Conservation (phyloP, 2,329 filamentous ascomycete species). For the Thyridium curvatum region DNA sequence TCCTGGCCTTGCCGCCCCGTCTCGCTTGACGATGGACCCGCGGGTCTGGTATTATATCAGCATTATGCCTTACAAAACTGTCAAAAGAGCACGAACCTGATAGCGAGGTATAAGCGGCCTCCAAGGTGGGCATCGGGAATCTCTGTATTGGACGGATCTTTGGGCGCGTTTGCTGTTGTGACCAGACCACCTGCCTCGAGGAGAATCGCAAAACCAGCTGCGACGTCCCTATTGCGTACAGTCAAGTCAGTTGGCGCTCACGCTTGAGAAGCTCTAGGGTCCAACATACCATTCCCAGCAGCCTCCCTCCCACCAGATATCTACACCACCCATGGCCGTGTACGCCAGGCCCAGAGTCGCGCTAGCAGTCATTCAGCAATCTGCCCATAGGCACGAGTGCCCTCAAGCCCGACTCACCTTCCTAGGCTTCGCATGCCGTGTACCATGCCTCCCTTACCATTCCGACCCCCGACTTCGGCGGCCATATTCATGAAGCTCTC, state of each 20-base stretch:
- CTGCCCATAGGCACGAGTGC: neutral
- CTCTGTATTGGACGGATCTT: constrained; percentile 43
- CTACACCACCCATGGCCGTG: constrained; percentile 66
- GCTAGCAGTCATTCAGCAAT: constrained; percentile 28
- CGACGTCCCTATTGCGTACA: constrained; percentile 53
- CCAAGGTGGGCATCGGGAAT: constrained; percentile 59
- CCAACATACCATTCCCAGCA: constrained; percentile 67
- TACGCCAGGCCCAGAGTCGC: constrained; percentile 72
- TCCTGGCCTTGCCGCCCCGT: constrained; percentile 63
- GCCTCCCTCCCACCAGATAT: constrained; percentile 80
- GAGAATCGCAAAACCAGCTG: constrained; percentile 67
- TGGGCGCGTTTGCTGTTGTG: constrained; percentile 67
- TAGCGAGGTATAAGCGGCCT: constrained; percentile 64
- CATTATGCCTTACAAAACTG: neutral
- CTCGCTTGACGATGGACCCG: constrained; percentile 54
- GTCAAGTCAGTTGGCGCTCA: neutral
- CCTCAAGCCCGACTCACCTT: constrained; percentile 23
- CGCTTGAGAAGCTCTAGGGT: neutral
- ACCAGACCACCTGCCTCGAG: constrained; percentile 68
- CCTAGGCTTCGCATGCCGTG: constrained; percentile 69
- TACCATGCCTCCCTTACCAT: constrained; percentile 70
- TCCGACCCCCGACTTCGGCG: constrained; percentile 53
- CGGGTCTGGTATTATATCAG: constrained; percentile 40
- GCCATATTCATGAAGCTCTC: constrained; percentile 74
- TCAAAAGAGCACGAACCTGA: constrained; percentile 39